Conservation (phyloP, 495 filamentous ascomycete species). For the Aspergillus ostianus region DNA sequence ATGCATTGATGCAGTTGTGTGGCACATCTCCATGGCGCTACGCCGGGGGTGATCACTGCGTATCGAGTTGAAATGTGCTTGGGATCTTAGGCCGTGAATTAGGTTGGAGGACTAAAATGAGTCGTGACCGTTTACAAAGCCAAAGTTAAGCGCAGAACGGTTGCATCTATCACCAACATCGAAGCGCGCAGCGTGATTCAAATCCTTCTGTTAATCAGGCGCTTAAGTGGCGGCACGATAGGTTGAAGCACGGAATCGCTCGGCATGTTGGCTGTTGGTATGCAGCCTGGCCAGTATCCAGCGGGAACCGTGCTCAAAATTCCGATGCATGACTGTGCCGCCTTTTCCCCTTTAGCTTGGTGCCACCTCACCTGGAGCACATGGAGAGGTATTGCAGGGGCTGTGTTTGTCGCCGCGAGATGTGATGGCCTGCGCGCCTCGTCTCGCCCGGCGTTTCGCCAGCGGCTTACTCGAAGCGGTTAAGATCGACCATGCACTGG, state of each 20-base stretch:
- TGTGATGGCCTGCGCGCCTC: neutral
- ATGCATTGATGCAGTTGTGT: neutral
- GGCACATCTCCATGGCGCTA: neutral
- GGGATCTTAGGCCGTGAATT: neutral
- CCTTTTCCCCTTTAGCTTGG: too few species aligned
- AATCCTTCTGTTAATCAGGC: neutral
- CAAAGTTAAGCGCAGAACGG: too few species aligned
- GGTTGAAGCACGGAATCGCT: neutral
- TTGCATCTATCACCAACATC: neutral
- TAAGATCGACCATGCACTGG: neutral
- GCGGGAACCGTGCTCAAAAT: too few species aligned
- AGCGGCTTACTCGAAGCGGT: too few species aligned
- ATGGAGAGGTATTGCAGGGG: too few species aligned
- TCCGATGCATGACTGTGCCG: too few species aligned
- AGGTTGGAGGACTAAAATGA: too few species aligned
- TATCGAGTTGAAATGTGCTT: neutral
- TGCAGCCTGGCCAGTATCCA: neutral
- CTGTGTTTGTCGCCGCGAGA: too few species aligned
- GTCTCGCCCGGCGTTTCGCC: neutral
- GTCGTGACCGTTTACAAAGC: too few species aligned
- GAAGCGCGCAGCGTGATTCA: neutral
- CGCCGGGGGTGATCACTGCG: neutral
- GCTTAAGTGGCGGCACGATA: neutral
- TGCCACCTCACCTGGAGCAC: too few species aligned
- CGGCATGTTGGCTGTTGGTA: neutral